phyloP scores from a whole-genome alignment of 2,329 filamentous ascomycete genomes.

The Neopestalotiopsis sp. region DNA sequence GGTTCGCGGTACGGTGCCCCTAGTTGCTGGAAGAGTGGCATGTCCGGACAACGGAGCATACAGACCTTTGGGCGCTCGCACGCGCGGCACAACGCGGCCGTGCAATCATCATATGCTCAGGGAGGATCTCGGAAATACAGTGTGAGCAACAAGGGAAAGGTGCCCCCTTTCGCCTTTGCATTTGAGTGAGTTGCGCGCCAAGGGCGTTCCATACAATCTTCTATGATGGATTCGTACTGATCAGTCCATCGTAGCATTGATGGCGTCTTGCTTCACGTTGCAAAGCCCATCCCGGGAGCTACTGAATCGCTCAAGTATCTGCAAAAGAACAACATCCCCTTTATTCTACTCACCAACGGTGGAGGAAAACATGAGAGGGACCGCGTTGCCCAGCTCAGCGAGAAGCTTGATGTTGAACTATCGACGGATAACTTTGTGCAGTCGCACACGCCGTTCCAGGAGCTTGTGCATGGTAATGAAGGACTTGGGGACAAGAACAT shows the following conservation, averaged over 20 bases:
- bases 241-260: constrained; percentile 65
- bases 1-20: neutral
- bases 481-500: constrained; percentile 69
- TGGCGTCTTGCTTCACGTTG: constrained; percentile 88
- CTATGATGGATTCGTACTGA: no score
- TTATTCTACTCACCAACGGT: constrained; percentile 95
- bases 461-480: constrained; percentile 63
- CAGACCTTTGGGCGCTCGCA: neutral
- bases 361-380: constrained; percentile 83
- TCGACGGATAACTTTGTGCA: constrained; percentile 78
- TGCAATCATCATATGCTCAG: neutral
- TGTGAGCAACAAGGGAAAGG: constrained; percentile 16
- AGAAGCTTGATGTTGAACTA: constrained; percentile 67
- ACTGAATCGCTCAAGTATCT: constrained; percentile 75
- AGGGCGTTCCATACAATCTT: neutral
- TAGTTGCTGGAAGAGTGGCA: neutral
- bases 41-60: neutral
- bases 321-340: constrained; percentile 77
- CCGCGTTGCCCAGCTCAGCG: constrained; percentile 71
- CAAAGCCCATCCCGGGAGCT: constrained; percentile 79
- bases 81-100: neutral
- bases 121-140: constrained; percentile 6
- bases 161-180: constrained; percentile 45
- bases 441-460: constrained; percentile 87
- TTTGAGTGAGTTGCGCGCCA: constrained; percentile 35